Conservation (phyloP, 2,329 filamentous ascomycete species). For the Aspergillus sergii region DNA sequence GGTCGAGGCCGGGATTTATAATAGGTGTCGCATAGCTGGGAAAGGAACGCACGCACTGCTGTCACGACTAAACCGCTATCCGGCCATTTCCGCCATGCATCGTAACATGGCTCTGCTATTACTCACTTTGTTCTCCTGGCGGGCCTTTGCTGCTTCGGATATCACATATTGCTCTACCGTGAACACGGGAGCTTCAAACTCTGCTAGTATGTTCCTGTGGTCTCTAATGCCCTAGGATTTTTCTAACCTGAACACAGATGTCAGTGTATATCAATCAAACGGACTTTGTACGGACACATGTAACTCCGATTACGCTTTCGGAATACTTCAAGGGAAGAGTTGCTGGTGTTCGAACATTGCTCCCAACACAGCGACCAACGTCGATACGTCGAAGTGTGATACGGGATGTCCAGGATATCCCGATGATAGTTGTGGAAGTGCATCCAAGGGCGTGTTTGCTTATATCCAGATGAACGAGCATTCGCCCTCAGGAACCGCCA, state of each 20-base stretch:
- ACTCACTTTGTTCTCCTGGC: slow-evolving; percentile 29
- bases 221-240: not conserved
- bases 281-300: slow-evolving; percentile 47
- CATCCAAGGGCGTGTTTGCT: slow-evolving; percentile 41
- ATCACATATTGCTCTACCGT: slow-evolving; percentile 47
- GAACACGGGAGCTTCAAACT: slow-evolving; percentile 47
- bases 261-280: slow-evolving; percentile 48
- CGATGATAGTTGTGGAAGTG: slow-evolving; percentile 48
- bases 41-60: not conserved
- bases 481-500: slow-evolving; percentile 36
- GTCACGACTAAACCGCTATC: not conserved
- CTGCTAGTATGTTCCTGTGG: slow-evolving; percentile 35
- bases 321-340: slow-evolving; percentile 46
- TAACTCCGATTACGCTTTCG: slow-evolving; percentile 46
- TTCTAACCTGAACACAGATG: slow-evolving; percentile 31
- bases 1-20: not conserved
- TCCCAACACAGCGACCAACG: slow-evolving; percentile 40
- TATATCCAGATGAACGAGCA: slow-evolving; percentile 44
- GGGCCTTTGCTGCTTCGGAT: slow-evolving; percentile 26
- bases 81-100: slow-evolving; percentile 23
- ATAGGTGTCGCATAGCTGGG: not conserved
- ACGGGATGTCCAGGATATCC: slow-evolving; percentile 50
- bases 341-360: slow-evolving; percentile 55
- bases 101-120: slow-evolving; percentile 21
- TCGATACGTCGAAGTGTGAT: slow-evolving; percentile 37